These are phyloP conservation scores for Aphanomyces cochlioides DNA, from an alignment of 352 stramenopile species.

Conservation along the genomic window DNA sequence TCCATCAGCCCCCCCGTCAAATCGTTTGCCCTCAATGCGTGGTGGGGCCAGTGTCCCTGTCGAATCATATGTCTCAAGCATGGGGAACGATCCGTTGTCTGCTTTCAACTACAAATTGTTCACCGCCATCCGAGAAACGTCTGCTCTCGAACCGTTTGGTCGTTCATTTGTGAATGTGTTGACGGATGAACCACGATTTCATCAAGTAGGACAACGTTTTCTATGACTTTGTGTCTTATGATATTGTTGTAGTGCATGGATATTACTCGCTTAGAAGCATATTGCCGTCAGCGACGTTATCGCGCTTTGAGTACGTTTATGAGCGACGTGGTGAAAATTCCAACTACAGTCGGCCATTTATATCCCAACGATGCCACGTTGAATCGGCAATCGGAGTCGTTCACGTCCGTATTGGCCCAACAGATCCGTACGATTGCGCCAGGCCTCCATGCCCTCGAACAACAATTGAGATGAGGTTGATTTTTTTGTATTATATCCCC, in stretches of 20 bases:
- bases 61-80: too few species aligned
- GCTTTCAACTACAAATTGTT: slow-evolving; percentile 17
- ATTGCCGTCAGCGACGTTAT: slow-evolving; percentile 23
- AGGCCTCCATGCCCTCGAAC: slow-evolving; percentile 10
- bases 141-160: slow-evolving; percentile 5
- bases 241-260: slow-evolving; percentile 23
- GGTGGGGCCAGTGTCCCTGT: too few species aligned
- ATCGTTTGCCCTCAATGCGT: too few species aligned
- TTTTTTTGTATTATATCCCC: slow-evolving; percentile 4
- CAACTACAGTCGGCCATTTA: not conserved
- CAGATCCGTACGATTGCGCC: not conserved
- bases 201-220: not conserved
- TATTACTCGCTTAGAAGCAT: slow-evolving; percentile 2
- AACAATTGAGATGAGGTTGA: not conserved
- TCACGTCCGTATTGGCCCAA: not conserved
- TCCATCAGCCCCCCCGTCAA: too few species aligned
- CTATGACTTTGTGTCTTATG: not conserved
- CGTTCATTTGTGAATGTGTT: slow-evolving; percentile 9
- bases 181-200: slow-evolving; percentile 4
- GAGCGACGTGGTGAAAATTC: slow-evolving; percentile 16
- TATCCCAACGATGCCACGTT: slow-evolving; percentile 16
- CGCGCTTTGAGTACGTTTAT: slow-evolving; percentile 9
- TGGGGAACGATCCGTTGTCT: not conserved
- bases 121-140: slow-evolving; percentile 3
- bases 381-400: not conserved